Base-by-base conservation (phyloP, 805 yeast species). In the Ogataea nitratoaversa region DNA sequence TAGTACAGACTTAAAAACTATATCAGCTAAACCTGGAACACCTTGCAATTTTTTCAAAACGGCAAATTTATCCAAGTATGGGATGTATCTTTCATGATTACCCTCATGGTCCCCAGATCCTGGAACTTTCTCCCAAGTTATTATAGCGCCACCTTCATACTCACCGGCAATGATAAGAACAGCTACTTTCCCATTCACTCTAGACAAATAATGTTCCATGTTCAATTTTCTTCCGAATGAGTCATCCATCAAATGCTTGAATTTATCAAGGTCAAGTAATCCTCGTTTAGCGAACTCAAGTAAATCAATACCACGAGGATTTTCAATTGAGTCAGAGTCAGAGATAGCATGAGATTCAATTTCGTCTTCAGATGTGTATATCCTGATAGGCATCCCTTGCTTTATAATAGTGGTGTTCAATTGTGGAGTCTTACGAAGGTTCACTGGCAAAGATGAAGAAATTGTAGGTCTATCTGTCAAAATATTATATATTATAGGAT, bases 41-140 rank as follows among this genome's bases (percentile, higher is more conserved):
- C 99, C 98, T 62, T 93, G 98, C 45, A 86, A 71, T 36, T 75
- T 71, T 32, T 83, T 79, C 30, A 85, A 72, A 11, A 93, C 95
- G 0, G 98, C 98, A 66, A 93, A 88, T 60, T 93, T 93, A 61
- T 93, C 99, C 37, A 93, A 68, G 50, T 93, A 93, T 0, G 96
- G 86, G 24, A 88, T 71, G 19, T 53, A 53, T 8, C 58, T 47
- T 7, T 33, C 39, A 3, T 31, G 11, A 12, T 38, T 32, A 14
- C 30, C 42, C 25, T 30, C 25, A 7, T 19, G 12, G 18, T 14
- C 16, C 1, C 59, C 43, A n/a, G 9, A 14, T n/a, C 18, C 19
- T 8, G 24, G 31, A 13, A 14, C 23, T 31, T 47, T 41, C 52
- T 91, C 99, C 78, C 87, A 83, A 0, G 99, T 93, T 27, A 91